These are phyloP conservation scores for Russula sp. DNA, from an alignment of 768 basidiomycete species.

Conservation along the genomic window DNA sequence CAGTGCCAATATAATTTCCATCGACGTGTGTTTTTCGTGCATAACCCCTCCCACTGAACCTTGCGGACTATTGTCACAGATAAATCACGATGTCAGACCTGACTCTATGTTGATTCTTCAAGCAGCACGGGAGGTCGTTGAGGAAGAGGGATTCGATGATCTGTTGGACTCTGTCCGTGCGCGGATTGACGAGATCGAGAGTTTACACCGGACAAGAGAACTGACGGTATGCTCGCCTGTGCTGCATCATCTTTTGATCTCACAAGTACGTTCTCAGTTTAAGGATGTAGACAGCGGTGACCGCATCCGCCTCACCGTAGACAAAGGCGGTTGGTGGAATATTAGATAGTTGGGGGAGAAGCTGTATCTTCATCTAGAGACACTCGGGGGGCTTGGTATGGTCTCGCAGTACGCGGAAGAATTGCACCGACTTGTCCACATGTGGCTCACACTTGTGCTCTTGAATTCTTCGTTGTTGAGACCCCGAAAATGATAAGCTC, in stretches of 20 bases:
- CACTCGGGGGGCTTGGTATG: background rate
- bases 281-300: slow-evolving; percentile 37
- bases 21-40: slow-evolving; percentile 51
- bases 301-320: slow-evolving; percentile 45
- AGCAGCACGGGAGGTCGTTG: slow-evolving; percentile 63
- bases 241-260: slow-evolving; percentile 6
- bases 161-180: slow-evolving; percentile 63
- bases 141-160: slow-evolving; percentile 77
- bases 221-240: slow-evolving; percentile 44
- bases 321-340: slow-evolving; percentile 47
- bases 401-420: too few relatives aligned
- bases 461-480: too few relatives aligned
- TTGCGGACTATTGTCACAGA: slow-evolving; percentile 35
- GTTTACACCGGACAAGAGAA: slow-evolving; percentile 71
- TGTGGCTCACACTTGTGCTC: background rate
- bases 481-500: background rate
- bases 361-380: background rate
- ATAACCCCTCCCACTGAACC: background rate
- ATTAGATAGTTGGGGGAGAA: slow-evolving; percentile 3
- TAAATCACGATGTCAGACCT: slow-evolving; percentile 68
- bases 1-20: slow-evolving; percentile 64
- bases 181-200: slow-evolving; percentile 84
- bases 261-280: slow-evolving; percentile 31
- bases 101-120: slow-evolving; percentile 74
- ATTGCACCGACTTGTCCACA: too few relatives aligned